Evolutionary conservation across 139 green algal species (phyloP), one percentile per base, ranked within the genome.

Genomic region (Chlamydomonas sphaeroides): DNA sequence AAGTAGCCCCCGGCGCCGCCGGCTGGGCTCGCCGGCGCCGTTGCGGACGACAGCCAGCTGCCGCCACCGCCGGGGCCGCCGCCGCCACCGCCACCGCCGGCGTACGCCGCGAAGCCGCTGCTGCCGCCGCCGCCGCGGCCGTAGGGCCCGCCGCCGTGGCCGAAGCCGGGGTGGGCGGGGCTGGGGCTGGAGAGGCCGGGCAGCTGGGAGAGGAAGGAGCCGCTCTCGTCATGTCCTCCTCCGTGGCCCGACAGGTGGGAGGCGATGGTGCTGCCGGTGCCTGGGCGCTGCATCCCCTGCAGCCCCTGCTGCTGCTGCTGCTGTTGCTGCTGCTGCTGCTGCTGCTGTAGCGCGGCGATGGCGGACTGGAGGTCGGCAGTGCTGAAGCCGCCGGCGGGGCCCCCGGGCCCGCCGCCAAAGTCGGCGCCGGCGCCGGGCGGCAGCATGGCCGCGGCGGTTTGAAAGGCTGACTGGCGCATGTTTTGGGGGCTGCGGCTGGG

Each of bases 201-300:
- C 25, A 79, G 72, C 56, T 68, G 56, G 26, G 72, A 79, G 72
- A 79, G 72, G 53, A 79, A 79, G 56, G 72, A 79, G 36, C 38
- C 14, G 56, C 36, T 20, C 10, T 68, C 72, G 2, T 68, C 56
- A 51, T 11, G 48, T n/a, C 20, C 45, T 45, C 7, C 42, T 25
- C 35, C 32, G 48, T 32, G 51, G 48, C 30, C 32, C 35, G 3
- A 51, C n/a, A n/a, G n/a, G n/a, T n/a, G 36, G 35, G 70, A 49
- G 18, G 70, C 33, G 18, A 51, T 25, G 32, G 32, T 26, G 53
- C 4, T 69, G 51, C 20, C 72, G 8, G 23, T 21, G 23, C 25
- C 2, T n/a, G 10, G 56, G 23, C 25, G 3, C 20, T 7, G 23
- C 25, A n/a, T 7, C 51, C 51, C 4, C 51, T 17, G 20, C 6